Percentiles rank a stretch among this genome's conserved stretches.
Evolutionary conservation across 2,329 filamentous ascomycete genomes (phyloP).

Genomic region (Aspergillus latus): DNA sequence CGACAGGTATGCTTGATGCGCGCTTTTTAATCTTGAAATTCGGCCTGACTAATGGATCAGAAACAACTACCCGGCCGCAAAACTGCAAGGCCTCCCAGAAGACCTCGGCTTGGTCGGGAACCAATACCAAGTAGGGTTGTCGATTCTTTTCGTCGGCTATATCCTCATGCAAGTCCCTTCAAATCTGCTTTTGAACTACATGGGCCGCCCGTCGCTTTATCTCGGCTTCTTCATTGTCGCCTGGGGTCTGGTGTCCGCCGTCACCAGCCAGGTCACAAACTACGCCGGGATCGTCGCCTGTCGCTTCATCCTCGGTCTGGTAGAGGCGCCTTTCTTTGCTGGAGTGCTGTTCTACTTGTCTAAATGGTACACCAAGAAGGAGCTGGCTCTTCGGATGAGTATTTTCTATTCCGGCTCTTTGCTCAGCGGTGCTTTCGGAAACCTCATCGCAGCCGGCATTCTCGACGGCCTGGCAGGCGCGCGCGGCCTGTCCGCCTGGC

Average conservation of each 20-base stretch:
- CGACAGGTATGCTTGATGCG: conserved; percentile 33
- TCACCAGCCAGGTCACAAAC: conserved; percentile 45
- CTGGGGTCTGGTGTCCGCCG: conserved; percentile 48
- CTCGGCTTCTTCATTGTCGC: conserved; percentile 47
- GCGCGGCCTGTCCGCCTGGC: conserved; percentile 40
- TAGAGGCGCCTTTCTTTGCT: conserved; percentile 50
- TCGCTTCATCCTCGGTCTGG: conserved; percentile 47
- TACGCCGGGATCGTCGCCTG: conserved; percentile 47
- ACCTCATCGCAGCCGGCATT: conserved; percentile 55
- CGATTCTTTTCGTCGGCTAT: conserved; percentile 47
- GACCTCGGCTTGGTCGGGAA: conserved; percentile 37
- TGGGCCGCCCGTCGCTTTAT: conserved; percentile 45
- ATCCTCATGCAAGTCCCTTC: conserved; percentile 51
- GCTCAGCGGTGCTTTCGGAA: conserved; percentile 54
- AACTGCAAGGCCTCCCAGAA: conserved; percentile 43
- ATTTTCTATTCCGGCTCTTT: conserved; percentile 55
- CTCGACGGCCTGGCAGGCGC: conserved; percentile 40
- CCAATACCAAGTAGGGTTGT: conserved; percentile 45
- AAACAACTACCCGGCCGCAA: conserved; percentile 51
- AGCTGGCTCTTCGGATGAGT: conserved; percentile 52
- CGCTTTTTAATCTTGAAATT: neutral
- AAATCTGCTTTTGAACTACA: conserved; percentile 45
- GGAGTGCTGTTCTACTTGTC: conserved; percentile 51
- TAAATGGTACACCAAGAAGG: conserved; percentile 55
- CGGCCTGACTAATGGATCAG: conserved; percentile 4